Base-by-base conservation (phyloP, 108 stramenopile species). In the Tribonema minus region DNA sequence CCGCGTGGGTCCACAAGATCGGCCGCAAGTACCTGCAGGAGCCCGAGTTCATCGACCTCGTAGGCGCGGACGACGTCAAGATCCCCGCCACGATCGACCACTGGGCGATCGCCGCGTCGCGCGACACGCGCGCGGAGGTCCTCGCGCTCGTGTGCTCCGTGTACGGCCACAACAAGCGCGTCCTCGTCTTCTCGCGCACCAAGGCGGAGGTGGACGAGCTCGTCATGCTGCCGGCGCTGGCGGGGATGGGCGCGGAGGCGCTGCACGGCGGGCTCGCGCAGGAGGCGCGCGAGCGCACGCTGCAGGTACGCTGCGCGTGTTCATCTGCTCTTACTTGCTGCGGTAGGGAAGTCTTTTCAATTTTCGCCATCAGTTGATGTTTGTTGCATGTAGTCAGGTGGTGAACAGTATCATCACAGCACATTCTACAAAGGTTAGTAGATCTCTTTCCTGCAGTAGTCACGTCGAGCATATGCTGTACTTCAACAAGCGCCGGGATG, bases 241-340 rank as follows among this genome's bases (percentile, higher is more conserved):
- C 46, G 28, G 37, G 40, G 0, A 58, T 75, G 1, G 73, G 66
- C 4, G 65, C 76, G 37, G 66, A 76, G 60, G 64, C 73, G n/a
- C 87, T 99, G 31, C 98, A 99, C 82, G 98, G 98, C 32, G 98
- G 97, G 82, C 92, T 98, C 58, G 90, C 92, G 37, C 98, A 99
- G 88, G 92, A 90, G 76, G 95, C 96, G 68, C 95, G 97, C 80
- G 97, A 98, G 73, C 83, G 92, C 25, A 97, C 95, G 35, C 90
- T 99, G 46, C 46, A 54, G 12, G 46, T 54, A 54, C 23, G 46
- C 23, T 15, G 23, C 46, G 23, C 23, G 46, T 54, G n/a, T n/a
- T n/a, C n/a, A 54, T 54, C 15, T 54, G 46, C 15, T 54, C 46
- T 12, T 15, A 20, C 46, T 20, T 54, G 46, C 23, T 54, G 46